Percentiles rank a stretch among this genome's conserved stretches.
These are phyloP conservation scores for Colletotrichum sp. DNA, from an alignment of 2,329 filamentous ascomycete species.

Conservation along the genomic window DNA sequence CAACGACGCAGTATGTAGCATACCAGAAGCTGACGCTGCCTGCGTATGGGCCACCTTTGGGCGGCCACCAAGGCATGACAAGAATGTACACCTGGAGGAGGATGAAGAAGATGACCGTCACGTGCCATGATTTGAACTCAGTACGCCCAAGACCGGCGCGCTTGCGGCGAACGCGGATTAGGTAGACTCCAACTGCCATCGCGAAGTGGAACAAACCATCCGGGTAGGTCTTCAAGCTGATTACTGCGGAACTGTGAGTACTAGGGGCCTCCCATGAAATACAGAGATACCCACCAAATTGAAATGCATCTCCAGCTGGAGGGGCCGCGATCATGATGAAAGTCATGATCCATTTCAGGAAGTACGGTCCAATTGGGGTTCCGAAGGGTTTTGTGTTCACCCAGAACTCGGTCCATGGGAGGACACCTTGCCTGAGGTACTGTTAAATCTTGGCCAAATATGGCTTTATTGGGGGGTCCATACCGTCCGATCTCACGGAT, in stretches of 20 bases:
- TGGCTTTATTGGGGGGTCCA: neutral
- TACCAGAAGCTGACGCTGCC: constrained; percentile 79
- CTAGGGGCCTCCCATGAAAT: accelerated
- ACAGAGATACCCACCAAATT: constrained; percentile 47
- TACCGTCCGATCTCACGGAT: constrained; percentile 64
- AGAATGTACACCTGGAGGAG: constrained; percentile 65
- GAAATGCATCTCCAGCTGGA: constrained; percentile 68
- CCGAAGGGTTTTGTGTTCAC: constrained; percentile 67
- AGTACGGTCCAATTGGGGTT: constrained; percentile 64
- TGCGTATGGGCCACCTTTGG: constrained; percentile 59
- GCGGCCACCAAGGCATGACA: constrained; percentile 77
- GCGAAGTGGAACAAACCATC: constrained; percentile 60
- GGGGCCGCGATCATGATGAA: constrained; percentile 64
- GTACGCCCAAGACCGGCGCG: constrained; percentile 51
- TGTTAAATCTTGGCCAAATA: neutral
- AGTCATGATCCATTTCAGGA: constrained; percentile 62
- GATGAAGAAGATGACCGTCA: constrained; percentile 63
- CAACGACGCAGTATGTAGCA: constrained; percentile 69
- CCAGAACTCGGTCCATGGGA: constrained; percentile 67
- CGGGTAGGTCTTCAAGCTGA: constrained; percentile 65
- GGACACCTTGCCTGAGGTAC: constrained; percentile 55
- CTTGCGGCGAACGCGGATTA: constrained; percentile 60
- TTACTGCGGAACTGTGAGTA: constrained; percentile 43
- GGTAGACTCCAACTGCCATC: constrained; percentile 61
- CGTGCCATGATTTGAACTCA: constrained; percentile 64